Percentiles rank a stretch among this genome's conserved stretches.
These are phyloP conservation scores for Skeletonema tropicum DNA, from an alignment of 108 stramenopile genomes.

Conservation along the genomic window DNA sequence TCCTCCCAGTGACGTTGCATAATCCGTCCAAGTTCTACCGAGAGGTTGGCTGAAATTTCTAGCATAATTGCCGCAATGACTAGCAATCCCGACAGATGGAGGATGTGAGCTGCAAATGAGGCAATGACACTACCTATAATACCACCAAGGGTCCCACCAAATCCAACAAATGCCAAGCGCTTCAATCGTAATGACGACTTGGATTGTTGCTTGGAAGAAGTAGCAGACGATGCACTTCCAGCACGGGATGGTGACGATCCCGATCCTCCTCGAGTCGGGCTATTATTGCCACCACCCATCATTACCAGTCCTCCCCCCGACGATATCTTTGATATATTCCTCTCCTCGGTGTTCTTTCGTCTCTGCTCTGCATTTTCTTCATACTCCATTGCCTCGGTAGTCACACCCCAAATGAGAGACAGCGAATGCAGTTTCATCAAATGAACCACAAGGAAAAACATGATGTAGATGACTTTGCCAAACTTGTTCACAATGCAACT, in stretches of 20 bases:
- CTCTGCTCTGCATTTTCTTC: slow-evolving; percentile 78
- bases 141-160: slow-evolving; percentile 89
- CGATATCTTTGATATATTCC: slow-evolving; percentile 6
- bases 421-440: slow-evolving; percentile 89
- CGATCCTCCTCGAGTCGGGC: neutral
- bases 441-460: slow-evolving; percentile 86
- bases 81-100: slow-evolving; percentile 76
- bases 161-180: slow-evolving; percentile 79
- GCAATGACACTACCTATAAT: slow-evolving; percentile 81
- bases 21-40: slow-evolving; percentile 84
- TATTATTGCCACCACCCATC: slow-evolving; percentile 9
- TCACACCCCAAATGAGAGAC: slow-evolving; percentile 88
- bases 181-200: slow-evolving; percentile 62
- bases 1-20: slow-evolving; percentile 92
- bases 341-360: slow-evolving; percentile 26
- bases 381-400: slow-evolving; percentile 91
- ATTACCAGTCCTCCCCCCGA: slow-evolving; percentile 29
- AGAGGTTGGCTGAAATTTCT: slow-evolving; percentile 76
- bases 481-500: slow-evolving; percentile 48
- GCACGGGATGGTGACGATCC: slow-evolving; percentile 7
- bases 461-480: slow-evolving; percentile 71
- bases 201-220: slow-evolving; percentile 2
- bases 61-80: slow-evolving; percentile 75
- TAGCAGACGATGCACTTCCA: neutral
- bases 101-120: slow-evolving; percentile 68